Evolutionary conservation across 1,139 yeast genomes (phyloP), one percentile per base, ranked within the genome.

Genomic region (Geotrichum histeridarum): DNA sequence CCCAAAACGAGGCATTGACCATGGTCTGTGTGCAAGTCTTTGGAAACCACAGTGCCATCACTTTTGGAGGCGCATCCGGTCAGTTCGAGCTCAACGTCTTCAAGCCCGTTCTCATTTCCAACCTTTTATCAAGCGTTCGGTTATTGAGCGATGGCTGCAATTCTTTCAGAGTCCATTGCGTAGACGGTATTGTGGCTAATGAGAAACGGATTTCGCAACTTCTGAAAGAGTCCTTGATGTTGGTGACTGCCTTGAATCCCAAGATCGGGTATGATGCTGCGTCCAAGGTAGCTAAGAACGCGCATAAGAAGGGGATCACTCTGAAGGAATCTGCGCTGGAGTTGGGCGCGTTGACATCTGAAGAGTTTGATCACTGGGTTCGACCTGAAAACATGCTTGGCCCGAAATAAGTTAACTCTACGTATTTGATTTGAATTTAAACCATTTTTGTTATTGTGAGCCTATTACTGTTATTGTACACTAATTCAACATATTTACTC

Each of bases 371-470:
- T 72, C 80, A 89, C 73, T 93, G 96, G 95, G 99, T 93, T 63
- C 84, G 89, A 73, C 99, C 99, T 62, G 98, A 93, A 77, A 83
- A 87, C 69, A 93, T 93, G 99, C 82, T 93, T 76, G 96, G 97
- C 57, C 99, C 99, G 66, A 66, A 65, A 55, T 63, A 67, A 56
- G 42, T 54, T 9, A 12, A 33, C 14, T 3, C 37, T 11, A 33
- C 37, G 37, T n/a, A 33, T 5, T 22, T 22, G 27, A 22, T 22
- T 22, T 5, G 5, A 22, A 22, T 22, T 3, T 22, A 22, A 22
- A 22, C 27, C 27, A 22, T 5, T 22, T 22, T 22, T 22, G 3
- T 22, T 22, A 22, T 22, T 22, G 27, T 22, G 27, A 22, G 27
- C 27, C 27, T 22, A 22, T 22, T 22, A 22, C 27, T 22, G 3